Base-by-base conservation (phyloP, 331 rosid genomes). In the Malus hybrid region DNA sequence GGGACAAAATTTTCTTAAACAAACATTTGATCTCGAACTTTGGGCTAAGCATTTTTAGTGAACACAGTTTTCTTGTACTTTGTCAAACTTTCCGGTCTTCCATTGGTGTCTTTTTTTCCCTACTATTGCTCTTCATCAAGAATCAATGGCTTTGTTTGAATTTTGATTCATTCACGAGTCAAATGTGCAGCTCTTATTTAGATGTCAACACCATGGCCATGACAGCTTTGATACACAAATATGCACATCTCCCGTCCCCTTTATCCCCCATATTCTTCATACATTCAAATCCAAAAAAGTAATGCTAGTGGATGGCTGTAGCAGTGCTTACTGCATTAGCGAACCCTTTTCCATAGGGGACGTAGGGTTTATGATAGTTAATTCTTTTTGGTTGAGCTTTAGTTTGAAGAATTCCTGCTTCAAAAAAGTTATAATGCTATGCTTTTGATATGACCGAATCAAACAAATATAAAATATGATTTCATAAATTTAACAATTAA, bases 141-240 rank as follows among this genome's bases (percentile, higher is more conserved):
- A 28, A 76, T 65, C 72, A 15, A 6, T 42, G 32, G 12, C 79
- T 70, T 77, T 29, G 78, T 80, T 65, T 52, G 20, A 52, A 28
- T n/a, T 57, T 39, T 72, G 78, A 79, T 76, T 60, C 26, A 33
- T 77, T 42, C 48, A 10, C 13, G 56, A 74, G 79, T 84, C 83
- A 84, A 82, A 81, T 65, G 74, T 68, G 66, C 74, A 39, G 20
- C 80, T 71, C 74, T 60, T 20, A 14, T 52, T 44, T 67, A 58
- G 64, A 70, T 55, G 73, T 63, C 75, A 44, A 66, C 50, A 26
- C 20, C 29, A 7, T 67, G 74, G 46, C 71, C 75, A 28, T n/a
- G 75, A 61, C 81, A 77, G 68, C 78, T 60, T 70, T 57, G 65
- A 39, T 2, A 57, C 16, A 12, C 46, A 53, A 19, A 57, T n/a